Base-by-base conservation (phyloP, 306 rosid species). In the Cucurbita moschata region DNA sequence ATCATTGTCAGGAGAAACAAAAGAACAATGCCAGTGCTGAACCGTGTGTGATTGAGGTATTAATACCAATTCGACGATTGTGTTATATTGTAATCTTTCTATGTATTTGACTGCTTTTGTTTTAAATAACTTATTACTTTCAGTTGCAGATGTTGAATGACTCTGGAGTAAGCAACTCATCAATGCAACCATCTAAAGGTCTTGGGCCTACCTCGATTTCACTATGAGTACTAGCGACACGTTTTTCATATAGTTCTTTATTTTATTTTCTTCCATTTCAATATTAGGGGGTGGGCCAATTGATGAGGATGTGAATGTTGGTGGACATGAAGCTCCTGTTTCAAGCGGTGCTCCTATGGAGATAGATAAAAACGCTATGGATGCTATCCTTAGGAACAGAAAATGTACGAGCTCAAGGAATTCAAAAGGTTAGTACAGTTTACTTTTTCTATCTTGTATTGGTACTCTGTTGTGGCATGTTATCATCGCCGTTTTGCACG, bases 101-200 rank as follows among this genome's bases (percentile, higher is more conserved):
- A 18, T 37, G 8, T 66, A 62, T 49, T 8, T 19, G 38, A 73
- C 39, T 77, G 52, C 44, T 40, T 67, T 19, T 35, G 61, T 18
- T 10, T 38, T 56, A 38, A 38, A 13, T 55, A 19, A 30, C 61
- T 72, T 69, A 73, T 39, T 72, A 30, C 75, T 80, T 47, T 80
- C 75, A 81, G 23, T 59, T 86, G 83, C 87, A 91, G 96, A 79
- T 91, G 80, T 59, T 86, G 79, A 87, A 88, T 79, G 96, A 88
- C 71, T 87, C 92, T 61, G 96, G 89, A 11, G 88, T 90, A 68
- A 91, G 96, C 85, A 91, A 89, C 81, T 89, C 91, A 74, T 88
- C 97, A 19, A 78, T 91, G 87, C 97, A 86, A 79, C 91, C 85
- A 46, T 82, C 87, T 72, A 87, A 87, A 91, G 97, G 97, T 91